Base-by-base conservation (phyloP, 176 grass and related monocot genomes). In the Oryza officinalis region DNA sequence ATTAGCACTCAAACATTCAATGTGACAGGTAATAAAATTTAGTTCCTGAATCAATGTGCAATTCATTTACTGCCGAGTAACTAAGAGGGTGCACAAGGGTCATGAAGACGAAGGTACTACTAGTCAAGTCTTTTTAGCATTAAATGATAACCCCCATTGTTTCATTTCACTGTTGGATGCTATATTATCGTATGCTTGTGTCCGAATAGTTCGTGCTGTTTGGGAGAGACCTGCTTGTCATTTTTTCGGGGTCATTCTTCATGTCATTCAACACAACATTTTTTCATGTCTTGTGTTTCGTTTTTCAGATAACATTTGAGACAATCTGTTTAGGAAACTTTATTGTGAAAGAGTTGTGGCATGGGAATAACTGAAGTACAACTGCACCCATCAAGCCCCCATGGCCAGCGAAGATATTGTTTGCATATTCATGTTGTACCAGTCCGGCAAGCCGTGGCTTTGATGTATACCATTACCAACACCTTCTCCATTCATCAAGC, bases 231-330 rank as follows among this genome's bases (percentile, higher is more conserved):
- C 2, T 74, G 44, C 1, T 50, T 10, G 30, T 27, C 2, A 28
- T 49, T 30, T 38, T 38, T 38, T 1, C 1, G 7, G 37, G 40
- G 40, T 41, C 40, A 45, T 11, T 27, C 26, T 41, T 41, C 40
- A 40, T 40, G 38, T 35, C 33, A 5, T 35, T 35, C 33, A 35
- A 6, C 5, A 35, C 4, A 35, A 6, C 33, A 35, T 35, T 35
- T 35, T 35, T 35, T 35, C 2, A 35, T 75, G 20, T 7, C 4
- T 17, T 37, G 13, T 47, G n/a, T 32, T 66, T 67, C 25, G 2
- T 9, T 67, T 87, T 60, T 23, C 66, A 83, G 66, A 88, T 83
- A 31, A 79, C 30, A 73, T 43, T 23, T 57, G 44, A 40, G 22
- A 11, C 35, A 0, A 18, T 54, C 32, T 59, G 20, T 67, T 67